These are phyloP conservation scores for Colletotrichum viniferum DNA, from an alignment of 2,329 filamentous ascomycete genomes.

Conservation along the genomic window DNA sequence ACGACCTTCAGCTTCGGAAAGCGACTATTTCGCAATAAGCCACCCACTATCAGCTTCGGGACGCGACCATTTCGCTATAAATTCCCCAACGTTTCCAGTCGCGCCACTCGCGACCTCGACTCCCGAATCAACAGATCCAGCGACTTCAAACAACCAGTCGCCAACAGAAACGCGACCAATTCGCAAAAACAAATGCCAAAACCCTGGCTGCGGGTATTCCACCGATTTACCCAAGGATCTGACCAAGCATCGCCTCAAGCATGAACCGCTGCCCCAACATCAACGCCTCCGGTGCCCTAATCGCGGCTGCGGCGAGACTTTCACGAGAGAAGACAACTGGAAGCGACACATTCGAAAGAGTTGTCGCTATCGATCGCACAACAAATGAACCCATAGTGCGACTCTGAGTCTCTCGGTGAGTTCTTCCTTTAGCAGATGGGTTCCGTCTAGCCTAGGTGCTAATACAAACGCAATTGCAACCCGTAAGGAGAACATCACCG, in stretches of 20 bases:
- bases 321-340: background rate
- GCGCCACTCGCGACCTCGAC: background rate
- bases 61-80: background rate
- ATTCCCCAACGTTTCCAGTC: fast-evolving
- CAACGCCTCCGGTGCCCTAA: background rate
- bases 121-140: background rate
- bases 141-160: background rate
- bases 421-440: fast-evolving
- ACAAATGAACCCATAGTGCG: background rate
- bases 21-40: background rate
- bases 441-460: background rate
- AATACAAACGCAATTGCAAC: background rate
- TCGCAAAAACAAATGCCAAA: background rate
- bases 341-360: background rate
- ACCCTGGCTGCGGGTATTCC: background rate
- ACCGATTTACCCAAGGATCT: background rate
- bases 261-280: background rate
- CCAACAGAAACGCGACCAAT: background rate
- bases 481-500: background rate
- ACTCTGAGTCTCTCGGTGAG: background rate
- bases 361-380: background rate
- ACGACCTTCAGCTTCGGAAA: background rate
- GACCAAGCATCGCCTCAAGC: background rate
- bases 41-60: background rate
- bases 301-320: background rate